Conservation (phyloP, 345 rosid species). For the rapeseed (Brassica napus) region DNA sequence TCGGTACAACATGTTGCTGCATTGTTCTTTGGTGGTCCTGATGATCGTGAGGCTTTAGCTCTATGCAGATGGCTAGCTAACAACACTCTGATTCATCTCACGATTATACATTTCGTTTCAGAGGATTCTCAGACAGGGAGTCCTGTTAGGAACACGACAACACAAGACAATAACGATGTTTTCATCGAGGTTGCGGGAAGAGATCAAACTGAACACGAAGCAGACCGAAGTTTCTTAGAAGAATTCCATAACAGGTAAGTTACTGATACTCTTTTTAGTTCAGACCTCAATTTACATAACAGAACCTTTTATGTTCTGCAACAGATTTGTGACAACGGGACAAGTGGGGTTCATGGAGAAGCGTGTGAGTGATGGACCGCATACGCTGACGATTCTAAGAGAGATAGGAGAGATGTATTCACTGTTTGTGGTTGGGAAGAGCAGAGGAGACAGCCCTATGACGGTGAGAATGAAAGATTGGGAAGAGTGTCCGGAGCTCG, state of each 20-base stretch:
- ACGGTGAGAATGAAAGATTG: constrained; percentile 74
- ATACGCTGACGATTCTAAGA: constrained; percentile 50
- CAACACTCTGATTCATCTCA: constrained; percentile 52
- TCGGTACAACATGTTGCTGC: constrained; percentile 60
- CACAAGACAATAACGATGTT: constrained; percentile 40
- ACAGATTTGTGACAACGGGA: constrained; percentile 63
- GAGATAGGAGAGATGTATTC: constrained; percentile 57
- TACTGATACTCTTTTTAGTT: neutral
- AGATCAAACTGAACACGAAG: constrained; percentile 44
- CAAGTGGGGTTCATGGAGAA: constrained; percentile 59
- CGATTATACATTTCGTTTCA: constrained; percentile 55
- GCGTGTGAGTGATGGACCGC: constrained; percentile 45
- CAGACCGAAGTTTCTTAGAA: constrained; percentile 59
- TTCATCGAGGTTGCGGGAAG: constrained; percentile 46
- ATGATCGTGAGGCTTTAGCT: constrained; percentile 86
- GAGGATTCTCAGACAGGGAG: constrained; percentile 8
- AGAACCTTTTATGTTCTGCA: neutral
- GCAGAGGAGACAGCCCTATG: constrained; percentile 50
- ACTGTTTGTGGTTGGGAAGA: constrained; percentile 70
- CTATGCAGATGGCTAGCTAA: constrained; percentile 55
- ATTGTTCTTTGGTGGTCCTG: constrained; percentile 90
- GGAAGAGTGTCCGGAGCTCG: constrained; percentile 94
- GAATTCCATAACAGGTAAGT: constrained; percentile 65
- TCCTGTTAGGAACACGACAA: constrained; percentile 3
- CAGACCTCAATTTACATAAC: no score